Conservation (phyloP, 371 early-diverging fungal species). For the Blyttiomyces sp. region DNA sequence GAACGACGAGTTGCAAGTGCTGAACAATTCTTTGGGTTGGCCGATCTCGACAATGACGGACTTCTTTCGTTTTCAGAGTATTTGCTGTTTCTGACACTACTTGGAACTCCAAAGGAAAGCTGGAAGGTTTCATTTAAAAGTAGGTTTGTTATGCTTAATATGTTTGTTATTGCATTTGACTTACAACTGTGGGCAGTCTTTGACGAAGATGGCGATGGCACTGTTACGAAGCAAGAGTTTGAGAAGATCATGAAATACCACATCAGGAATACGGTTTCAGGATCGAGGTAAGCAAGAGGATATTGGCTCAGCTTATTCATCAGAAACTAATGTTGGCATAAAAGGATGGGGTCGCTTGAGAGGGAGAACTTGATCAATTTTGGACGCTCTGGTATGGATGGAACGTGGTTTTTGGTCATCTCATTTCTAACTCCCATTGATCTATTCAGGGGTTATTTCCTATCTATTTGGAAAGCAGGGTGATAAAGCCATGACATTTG, state of each 20-base stretch:
- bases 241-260: constrained; percentile 27
- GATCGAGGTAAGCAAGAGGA: constrained; percentile 7
- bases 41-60: constrained; percentile 40
- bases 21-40: constrained; percentile 28
- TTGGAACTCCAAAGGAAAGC: constrained; percentile 13
- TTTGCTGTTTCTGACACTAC: constrained; percentile 30
- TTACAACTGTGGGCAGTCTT: constrained; percentile 27
- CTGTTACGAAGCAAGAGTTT: constrained; percentile 29
- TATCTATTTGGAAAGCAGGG: constrained; percentile 27
- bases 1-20: constrained; percentile 19
- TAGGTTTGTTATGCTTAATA: too few relatives aligned
- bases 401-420: background rate
- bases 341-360: constrained; percentile 3
- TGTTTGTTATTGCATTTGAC: background rate
- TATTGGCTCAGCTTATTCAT: background rate
- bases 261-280: constrained; percentile 4
- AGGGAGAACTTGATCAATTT: constrained; percentile 7
- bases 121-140: constrained; percentile 11
- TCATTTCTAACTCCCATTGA: too few relatives aligned
- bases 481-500: constrained; percentile 13
- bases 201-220: constrained; percentile 31
- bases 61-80: constrained; percentile 38
- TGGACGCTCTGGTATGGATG: constrained; percentile 7
- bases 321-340: background rate
- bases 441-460: background rate